Conservation (phyloP, 2,329 filamentous ascomycete genomes). For the Thelonectria discophora region DNA sequence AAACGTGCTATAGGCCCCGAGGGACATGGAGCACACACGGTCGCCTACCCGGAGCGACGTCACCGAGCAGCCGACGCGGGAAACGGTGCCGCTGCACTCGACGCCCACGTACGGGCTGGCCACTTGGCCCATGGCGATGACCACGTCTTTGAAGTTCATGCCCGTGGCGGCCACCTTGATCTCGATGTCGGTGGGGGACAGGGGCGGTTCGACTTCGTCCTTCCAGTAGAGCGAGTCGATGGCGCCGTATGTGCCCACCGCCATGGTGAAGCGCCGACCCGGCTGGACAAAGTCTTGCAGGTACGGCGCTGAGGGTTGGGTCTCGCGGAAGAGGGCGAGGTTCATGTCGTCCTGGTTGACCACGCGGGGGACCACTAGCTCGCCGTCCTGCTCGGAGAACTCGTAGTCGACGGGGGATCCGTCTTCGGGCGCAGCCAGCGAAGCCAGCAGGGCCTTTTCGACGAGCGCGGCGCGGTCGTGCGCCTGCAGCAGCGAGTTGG, state of each 20-base stretch:
- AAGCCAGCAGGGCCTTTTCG: constrained; percentile 38
- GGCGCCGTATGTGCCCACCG: constrained; percentile 50
- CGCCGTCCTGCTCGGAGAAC: constrained; percentile 42
- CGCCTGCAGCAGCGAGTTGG: constrained; percentile 43
- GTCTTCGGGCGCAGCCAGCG: constrained; percentile 29
- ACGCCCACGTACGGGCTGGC: constrained; percentile 47
- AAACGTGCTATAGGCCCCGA: constrained; percentile 28
- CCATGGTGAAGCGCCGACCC: constrained; percentile 47
- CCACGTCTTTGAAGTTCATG: constrained; percentile 58
- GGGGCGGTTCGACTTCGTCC: constrained; percentile 42
- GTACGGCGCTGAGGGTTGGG: constrained; percentile 39
- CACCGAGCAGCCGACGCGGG: constrained; percentile 51
- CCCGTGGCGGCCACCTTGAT: constrained; percentile 55
- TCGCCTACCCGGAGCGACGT: constrained; percentile 21
- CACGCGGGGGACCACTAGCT: constrained; percentile 43
- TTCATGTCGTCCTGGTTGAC: constrained; percentile 41
- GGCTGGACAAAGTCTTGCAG: constrained; percentile 50
- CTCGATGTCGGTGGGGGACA: constrained; percentile 51
- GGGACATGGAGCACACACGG: constrained; percentile 27
- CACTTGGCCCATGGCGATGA: constrained; percentile 54
- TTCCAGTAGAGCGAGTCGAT: constrained; percentile 54
- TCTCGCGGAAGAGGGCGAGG: constrained; percentile 40
- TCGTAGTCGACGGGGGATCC: constrained; percentile 41
- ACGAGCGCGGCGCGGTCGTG: constrained; percentile 46
- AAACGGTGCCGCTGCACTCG: constrained; percentile 52